Conservation (phyloP, 371 early-diverging fungal species). For the Gilbertella persicaria region DNA sequence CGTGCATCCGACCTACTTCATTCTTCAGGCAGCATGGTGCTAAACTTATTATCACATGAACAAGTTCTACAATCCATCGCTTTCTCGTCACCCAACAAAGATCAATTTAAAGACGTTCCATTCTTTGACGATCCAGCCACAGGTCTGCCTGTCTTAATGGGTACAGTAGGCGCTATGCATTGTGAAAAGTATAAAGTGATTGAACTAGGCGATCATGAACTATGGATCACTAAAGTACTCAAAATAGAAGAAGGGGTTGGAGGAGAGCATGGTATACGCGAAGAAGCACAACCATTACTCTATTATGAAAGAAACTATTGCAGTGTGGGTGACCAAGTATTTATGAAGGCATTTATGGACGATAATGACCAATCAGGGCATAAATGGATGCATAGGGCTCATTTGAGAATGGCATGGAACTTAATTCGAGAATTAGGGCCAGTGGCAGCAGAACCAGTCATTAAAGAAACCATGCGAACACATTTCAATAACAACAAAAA, state of each 20-base stretch:
- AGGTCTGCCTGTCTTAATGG: slow-evolving; percentile 59
- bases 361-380: slow-evolving; percentile 35
- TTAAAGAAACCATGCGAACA: slow-evolving; percentile 44
- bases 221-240: slow-evolving; percentile 65
- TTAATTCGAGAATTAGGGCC: slow-evolving; percentile 51
- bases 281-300: slow-evolving; percentile 56
- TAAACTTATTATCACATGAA: slow-evolving; percentile 59
- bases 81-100: slow-evolving; percentile 63
- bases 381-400: slow-evolving; percentile 66
- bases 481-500: slow-evolving; percentile 48
- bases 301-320: slow-evolving; percentile 68
- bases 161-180: slow-evolving; percentile 65
- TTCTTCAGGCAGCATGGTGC: slow-evolving; percentile 58
- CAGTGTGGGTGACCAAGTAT: slow-evolving; percentile 61
- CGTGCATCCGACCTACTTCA: slow-evolving; percentile 59
- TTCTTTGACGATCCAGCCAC: slow-evolving; percentile 56
- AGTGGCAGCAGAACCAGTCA: slow-evolving; percentile 40
- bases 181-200: slow-evolving; percentile 54
- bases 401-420: slow-evolving; percentile 67
- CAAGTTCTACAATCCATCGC: slow-evolving; percentile 65
- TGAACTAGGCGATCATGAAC: slow-evolving; percentile 67
- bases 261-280: slow-evolving; percentile 40
- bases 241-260: slow-evolving; percentile 63
- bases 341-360: slow-evolving; percentile 51
- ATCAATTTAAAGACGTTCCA: slow-evolving; percentile 59